Base-by-base conservation (phyloP, 169 alveolate genomes). In the Cryptosporidium sp. region DNA sequence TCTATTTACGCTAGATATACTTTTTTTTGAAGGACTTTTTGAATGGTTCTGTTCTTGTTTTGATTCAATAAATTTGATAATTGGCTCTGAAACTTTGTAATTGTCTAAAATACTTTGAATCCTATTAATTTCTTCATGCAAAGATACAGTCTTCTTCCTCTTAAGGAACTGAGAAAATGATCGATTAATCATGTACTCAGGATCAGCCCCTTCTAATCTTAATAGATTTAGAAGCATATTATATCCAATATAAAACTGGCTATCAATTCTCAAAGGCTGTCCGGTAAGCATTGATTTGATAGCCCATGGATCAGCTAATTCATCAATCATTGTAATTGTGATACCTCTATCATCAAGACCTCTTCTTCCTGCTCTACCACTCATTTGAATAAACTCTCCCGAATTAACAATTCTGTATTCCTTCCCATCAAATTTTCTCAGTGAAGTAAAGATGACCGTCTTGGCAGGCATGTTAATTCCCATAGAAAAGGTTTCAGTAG, bases 391-490 rank as follows among this genome's bases (percentile, higher is more conserved):
- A 91, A 97, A 98, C 91, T 97, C 99, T 37, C 99, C 98, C 16
- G 99, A 98, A 62, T 96, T 93, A n/a, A 98, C 93, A 94, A 96
- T 95, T 70, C 98, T 92, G 71, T 93, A 96, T 51, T 93, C 94
- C 58, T 96, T 95, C 21, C 99, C 99, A 93, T 97, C 99, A 94
- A 95, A 98, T 94, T 97, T 97, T 91, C 96, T 96, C 48, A 97
- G 95, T 29, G 93, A 91, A 3, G 99, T 97, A 93, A 98, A 98
- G 8, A 98, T 99, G 12, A 98, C 99, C 29, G 99, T 97, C 91
- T 97, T 97, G 2, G 99, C 99, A 48, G 99, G 99, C 99, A 98
- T 98, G 91, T 98, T 98, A 69, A 98, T 94, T 12, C 99, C 99
- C 98, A 98, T 97, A 37, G 99, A 96, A 91, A 98, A 98, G 9